Evolutionary conservation across 306 rosid genomes (phyloP).

Genomic region (Argentina anserina): DNA sequence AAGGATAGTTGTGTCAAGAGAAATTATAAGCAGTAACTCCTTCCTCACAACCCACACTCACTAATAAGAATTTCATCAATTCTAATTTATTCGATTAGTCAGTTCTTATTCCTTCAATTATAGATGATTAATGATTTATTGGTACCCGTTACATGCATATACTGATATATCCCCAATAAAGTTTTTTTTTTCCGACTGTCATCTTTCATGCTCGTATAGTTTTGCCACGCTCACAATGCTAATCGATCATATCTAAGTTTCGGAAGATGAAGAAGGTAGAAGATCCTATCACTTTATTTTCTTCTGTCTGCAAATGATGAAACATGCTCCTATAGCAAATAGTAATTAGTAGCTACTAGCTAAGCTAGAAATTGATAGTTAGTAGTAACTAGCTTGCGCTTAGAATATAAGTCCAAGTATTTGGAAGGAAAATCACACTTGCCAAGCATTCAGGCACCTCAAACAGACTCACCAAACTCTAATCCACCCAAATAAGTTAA

Average conservation of each 20-base stretch:
- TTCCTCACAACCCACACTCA: neutral
- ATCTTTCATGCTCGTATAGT: too few species aligned
- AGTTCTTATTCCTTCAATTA: neutral
- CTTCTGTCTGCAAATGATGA: neutral
- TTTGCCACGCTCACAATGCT: neutral
- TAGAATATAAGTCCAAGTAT: neutral
- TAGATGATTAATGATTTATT: neutral
- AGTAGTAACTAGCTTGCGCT: neutral
- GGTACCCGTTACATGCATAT: neutral
- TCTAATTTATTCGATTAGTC: neutral
- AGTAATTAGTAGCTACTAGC: too few species aligned
- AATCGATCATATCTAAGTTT: neutral
- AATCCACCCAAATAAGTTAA: neutral
- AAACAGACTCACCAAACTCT: neutral
- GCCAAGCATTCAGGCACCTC: constrained; percentile 22
- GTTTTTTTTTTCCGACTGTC: neutral
- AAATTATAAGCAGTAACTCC: neutral
- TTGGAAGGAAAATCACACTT: constrained; percentile 20
- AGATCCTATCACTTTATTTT: neutral
- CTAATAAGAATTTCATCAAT: neutral
- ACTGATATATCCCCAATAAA: neutral
- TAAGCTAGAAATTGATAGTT: neutral
- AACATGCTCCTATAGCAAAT: neutral
- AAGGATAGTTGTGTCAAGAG: neutral
- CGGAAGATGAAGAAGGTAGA: neutral